Evolutionary conservation across 345 rosid genomes (phyloP).

Genomic region (Corchorus olitorius): DNA sequence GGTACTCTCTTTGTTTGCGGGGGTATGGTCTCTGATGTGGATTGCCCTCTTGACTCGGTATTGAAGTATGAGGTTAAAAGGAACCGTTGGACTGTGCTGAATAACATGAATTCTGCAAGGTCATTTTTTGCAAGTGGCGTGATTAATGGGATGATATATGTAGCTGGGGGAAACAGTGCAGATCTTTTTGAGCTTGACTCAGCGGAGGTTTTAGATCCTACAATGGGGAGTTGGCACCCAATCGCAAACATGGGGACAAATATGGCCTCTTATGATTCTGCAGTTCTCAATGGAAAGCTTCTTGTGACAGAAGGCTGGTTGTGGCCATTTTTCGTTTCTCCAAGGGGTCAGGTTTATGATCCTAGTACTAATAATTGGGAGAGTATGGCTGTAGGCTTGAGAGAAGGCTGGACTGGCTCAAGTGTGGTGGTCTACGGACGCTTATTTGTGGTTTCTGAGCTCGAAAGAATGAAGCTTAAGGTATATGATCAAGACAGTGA

Average conservation of each 20-base stretch:
- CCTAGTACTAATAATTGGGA: conserved; percentile 74
- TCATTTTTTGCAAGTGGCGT: conserved; percentile 79
- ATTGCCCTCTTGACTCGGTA: conserved; percentile 74
- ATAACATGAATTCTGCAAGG: conserved; percentile 66
- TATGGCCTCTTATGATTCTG: conserved; percentile 85
- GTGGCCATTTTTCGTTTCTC: conserved; percentile 87
- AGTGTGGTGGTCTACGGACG: conserved; percentile 72
- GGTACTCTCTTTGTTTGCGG: conserved; percentile 83
- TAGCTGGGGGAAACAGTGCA: conserved; percentile 79
- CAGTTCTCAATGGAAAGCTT: conserved; percentile 78
- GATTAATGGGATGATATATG: conserved; percentile 73
- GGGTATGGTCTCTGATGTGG: conserved; percentile 77
- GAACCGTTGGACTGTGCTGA: conserved; percentile 77
- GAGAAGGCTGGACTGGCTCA: conserved; percentile 96
- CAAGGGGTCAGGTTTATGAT: conserved; percentile 87
- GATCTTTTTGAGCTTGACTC: conserved; percentile 72
- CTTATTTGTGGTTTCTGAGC: conserved; percentile 79
- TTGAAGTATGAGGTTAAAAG: conserved; percentile 78
- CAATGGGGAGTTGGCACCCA: conserved; percentile 57
- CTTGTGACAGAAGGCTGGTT: conserved; percentile 93
- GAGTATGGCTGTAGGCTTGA: conserved; percentile 69
- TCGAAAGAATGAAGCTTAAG: conserved; percentile 91
- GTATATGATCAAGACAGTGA: conserved; percentile 63
- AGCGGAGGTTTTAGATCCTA: conserved; percentile 75
- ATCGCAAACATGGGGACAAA: conserved; percentile 70